Conservation (phyloP, 805 yeast genomes). For the Lipomyces orientalis region DNA sequence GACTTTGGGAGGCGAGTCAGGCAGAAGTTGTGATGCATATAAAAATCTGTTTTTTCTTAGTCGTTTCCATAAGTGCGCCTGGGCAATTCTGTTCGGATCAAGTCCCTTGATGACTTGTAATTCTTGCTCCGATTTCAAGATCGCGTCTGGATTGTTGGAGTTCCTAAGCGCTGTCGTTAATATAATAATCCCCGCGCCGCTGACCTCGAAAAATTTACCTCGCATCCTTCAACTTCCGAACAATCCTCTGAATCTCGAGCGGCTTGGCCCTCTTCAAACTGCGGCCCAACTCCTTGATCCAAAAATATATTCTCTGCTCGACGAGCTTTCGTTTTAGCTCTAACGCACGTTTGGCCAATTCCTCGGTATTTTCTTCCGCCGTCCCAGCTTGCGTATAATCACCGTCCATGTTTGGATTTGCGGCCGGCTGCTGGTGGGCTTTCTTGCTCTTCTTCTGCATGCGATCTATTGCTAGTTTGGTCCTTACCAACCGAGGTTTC, state of each 20-base stretch:
- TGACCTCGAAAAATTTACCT: constrained; percentile 13
- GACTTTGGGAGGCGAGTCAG: constrained; percentile 16
- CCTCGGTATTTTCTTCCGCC: not conserved
- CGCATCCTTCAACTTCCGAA: constrained; percentile 41
- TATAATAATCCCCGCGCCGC: not conserved
- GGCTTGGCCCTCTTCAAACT: constrained; percentile 44
- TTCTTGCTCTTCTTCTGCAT: constrained; percentile 8
- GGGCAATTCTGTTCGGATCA: constrained; percentile 36
- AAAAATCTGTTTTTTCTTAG: constrained; percentile 21
- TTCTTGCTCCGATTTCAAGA: constrained; percentile 38
- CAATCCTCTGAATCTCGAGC: constrained; percentile 45
- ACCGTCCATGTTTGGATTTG: constrained; percentile 5
- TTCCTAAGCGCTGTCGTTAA: constrained; percentile 2
- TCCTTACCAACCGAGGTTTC: constrained; percentile 41
- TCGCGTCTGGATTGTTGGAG: constrained; percentile 22
- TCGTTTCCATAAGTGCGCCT: constrained; percentile 24
- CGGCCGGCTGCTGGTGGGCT: constrained; percentile 5
- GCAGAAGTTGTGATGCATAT: constrained; percentile 19
- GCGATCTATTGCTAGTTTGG: constrained; percentile 42
- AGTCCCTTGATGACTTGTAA: constrained; percentile 35
- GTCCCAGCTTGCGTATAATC: not conserved
- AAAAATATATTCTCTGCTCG: constrained; percentile 44
- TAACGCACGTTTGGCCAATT: constrained; percentile 16
- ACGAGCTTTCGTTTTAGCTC: constrained; percentile 42
- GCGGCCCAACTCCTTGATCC: constrained; percentile 40